These are phyloP conservation scores for Phylloporus sp. DNA, from an alignment of 768 basidiomycete species.

Conservation along the genomic window DNA sequence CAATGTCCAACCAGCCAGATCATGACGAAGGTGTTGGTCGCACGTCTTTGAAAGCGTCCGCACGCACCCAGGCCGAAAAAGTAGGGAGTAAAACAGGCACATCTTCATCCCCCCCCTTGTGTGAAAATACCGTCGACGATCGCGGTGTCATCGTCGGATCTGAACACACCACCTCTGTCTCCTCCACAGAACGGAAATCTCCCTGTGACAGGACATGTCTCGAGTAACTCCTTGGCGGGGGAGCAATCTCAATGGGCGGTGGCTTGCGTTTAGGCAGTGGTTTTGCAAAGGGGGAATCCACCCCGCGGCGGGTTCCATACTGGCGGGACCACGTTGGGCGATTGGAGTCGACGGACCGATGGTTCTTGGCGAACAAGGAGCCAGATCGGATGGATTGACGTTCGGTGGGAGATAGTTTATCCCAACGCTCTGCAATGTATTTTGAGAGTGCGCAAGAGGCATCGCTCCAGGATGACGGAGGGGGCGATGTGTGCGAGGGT, in stretches of 20 bases:
- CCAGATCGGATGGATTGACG: constrained; percentile 14
- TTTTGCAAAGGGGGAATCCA: constrained; percentile 50
- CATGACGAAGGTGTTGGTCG: constrained; percentile 14
- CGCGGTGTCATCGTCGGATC: constrained; percentile 13
- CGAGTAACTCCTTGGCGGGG: constrained; percentile 30
- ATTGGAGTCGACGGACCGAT: constrained; percentile 20
- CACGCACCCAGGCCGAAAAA: constrained; percentile 51
- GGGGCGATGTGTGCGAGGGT: constrained; percentile 4
- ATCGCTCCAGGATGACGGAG: constrained; percentile 8
- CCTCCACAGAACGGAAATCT: constrained; percentile 34
- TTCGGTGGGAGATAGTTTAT: constrained; percentile 23
- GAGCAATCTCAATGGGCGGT: constrained; percentile 23
- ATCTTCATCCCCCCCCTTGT: constrained; percentile 44
- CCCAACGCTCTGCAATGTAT: constrained; percentile 32
- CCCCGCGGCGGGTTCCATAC: constrained; percentile 45
- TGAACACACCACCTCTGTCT: constrained; percentile 25
- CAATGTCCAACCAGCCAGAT: constrained; percentile 2
- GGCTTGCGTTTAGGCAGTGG: constrained; percentile 21
- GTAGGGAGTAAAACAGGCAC: constrained; percentile 52
- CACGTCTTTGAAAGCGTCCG: constrained; percentile 33
- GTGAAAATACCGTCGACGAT: constrained; percentile 36
- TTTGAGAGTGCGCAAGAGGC: constrained; percentile 23
- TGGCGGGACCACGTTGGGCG: constrained; percentile 51
- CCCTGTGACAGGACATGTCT: constrained; percentile 14
- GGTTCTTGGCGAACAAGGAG: constrained; percentile 17